Conservation (phyloP, 345 rosid genomes). For the Microcos paniculata region DNA sequence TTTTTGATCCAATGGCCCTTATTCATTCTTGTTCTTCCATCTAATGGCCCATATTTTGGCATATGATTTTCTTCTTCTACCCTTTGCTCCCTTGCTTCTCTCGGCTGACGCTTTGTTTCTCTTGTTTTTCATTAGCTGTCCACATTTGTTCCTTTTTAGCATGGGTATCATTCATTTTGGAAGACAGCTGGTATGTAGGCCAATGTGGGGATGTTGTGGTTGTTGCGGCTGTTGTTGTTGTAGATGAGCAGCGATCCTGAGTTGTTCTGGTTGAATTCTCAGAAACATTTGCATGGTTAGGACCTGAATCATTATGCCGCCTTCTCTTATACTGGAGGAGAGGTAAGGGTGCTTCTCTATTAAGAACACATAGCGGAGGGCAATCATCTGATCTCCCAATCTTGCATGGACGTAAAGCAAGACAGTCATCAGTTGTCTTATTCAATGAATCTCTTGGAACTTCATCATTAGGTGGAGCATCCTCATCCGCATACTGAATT, state of each 20-base stretch:
- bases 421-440: constrained; percentile 43
- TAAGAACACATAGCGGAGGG: constrained; percentile 46
- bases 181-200: too few species aligned
- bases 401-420: constrained; percentile 45
- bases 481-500: constrained; percentile 20
- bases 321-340: constrained; percentile 74
- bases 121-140: too few species aligned
- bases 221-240: constrained; percentile 58
- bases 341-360: constrained; percentile 61
- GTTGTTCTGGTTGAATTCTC: constrained; percentile 56
- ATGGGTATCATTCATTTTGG: too few species aligned
- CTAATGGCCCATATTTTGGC: too few species aligned
- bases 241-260: constrained; percentile 69
- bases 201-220: constrained; percentile 33
- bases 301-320: constrained; percentile 48
- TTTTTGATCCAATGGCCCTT: too few species aligned
- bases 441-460: constrained; percentile 37
- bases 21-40: too few species aligned
- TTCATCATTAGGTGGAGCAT: constrained; percentile 28
- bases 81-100: too few species aligned
- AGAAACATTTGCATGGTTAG: constrained; percentile 42
- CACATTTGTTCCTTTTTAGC: too few species aligned
- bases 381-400: constrained; percentile 45
- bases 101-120: too few species aligned
- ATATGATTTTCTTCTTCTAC: too few species aligned